Base-by-base conservation (phyloP, 2,329 filamentous ascomycete genomes). In the Botrytis tulipae region DNA sequence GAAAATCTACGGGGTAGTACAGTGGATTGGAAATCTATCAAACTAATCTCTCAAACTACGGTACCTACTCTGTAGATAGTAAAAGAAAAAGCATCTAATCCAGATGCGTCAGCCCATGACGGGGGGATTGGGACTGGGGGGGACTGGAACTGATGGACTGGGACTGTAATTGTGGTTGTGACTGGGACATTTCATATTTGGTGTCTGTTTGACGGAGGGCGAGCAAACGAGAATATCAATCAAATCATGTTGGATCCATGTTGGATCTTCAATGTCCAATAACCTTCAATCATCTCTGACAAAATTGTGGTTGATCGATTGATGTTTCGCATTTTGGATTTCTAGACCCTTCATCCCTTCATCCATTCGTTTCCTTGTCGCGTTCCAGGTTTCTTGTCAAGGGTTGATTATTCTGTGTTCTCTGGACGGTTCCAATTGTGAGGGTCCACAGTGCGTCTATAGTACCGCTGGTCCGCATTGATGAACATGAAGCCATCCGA, bases 171-270 rank as follows among this genome's bases (percentile, higher is more conserved):
- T n/a, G 8, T 32, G 16, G 25, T 32, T 60, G 37, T 40, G 37
- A 70, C 67, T 70, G 51, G 67, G 29, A 60, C 67, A 60, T 66
- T 70, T 44, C 37, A 37, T 18, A 46, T 71, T n/a, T n/a, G 35
- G 29, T 51, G 25, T 54, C 25, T 3, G 25, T 57, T 48, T 37
- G 70, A 65, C 37, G 22, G 57, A 48, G 20, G 46, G 60, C n/a
- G 60, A 66, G 32, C 60, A 71, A 57, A 71, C 35, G 46, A 71
- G 35, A 51, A 40, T 32, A 57, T 57, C 51, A 57, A 62, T 29
- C 22, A 62, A 22, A 70, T 61, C 20, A 22, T 54, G 48, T 54
- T 54, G 48, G 25, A 35, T 57, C 51, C n/a, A 57, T 57, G n/a
- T 29, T 46, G 29, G 62, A 25, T 66, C 62, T 62, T 42, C 29